These are phyloP conservation scores for Neospora caninum DNA, from an alignment of 169 alveolate genomes.

Conservation along the genomic window DNA sequence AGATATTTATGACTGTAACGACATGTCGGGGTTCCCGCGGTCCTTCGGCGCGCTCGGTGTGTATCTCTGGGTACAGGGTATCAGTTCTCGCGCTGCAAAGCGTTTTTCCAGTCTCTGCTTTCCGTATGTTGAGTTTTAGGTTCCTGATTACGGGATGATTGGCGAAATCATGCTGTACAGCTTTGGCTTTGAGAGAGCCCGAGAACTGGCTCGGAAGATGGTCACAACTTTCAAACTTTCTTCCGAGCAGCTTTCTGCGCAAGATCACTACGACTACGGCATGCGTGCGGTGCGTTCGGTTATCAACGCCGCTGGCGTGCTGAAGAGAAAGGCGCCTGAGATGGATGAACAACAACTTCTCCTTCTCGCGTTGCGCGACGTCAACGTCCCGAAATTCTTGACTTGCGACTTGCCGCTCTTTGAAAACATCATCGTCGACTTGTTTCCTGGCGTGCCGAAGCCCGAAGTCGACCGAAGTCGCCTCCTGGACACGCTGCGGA, in stretches of 20 bases:
- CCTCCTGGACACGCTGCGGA: slow-evolving; percentile 79
- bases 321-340: slow-evolving; percentile 59
- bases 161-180: slow-evolving; percentile 94
- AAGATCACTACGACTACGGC: slow-evolving; percentile 95
- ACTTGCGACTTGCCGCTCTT: slow-evolving; percentile 94
- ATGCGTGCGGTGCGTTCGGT: slow-evolving; percentile 93
- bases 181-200: slow-evolving; percentile 93
- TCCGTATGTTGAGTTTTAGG: slow-evolving; percentile 71
- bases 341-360: slow-evolving; percentile 91
- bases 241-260: slow-evolving; percentile 88
- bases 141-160: slow-evolving; percentile 95
- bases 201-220: slow-evolving; percentile 91
- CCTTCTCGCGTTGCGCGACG: slow-evolving; percentile 93
- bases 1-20: background rate
- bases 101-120: background rate
- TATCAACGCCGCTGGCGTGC: slow-evolving; percentile 72
- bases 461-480: slow-evolving; percentile 89
- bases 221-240: slow-evolving; percentile 87
- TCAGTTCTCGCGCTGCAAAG: too few species aligned
- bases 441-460: slow-evolving; percentile 92
- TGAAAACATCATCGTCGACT: slow-evolving; percentile 92
- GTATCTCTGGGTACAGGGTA: background rate
- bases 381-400: slow-evolving; percentile 94
- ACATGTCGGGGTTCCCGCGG: too few species aligned
- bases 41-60: too few species aligned